Percentiles rank a stretch among this genome's conserved stretches.
Conservation (phyloP, 768 basidiomycete genomes). For the Dacryopinax primogenitus region DNA sequence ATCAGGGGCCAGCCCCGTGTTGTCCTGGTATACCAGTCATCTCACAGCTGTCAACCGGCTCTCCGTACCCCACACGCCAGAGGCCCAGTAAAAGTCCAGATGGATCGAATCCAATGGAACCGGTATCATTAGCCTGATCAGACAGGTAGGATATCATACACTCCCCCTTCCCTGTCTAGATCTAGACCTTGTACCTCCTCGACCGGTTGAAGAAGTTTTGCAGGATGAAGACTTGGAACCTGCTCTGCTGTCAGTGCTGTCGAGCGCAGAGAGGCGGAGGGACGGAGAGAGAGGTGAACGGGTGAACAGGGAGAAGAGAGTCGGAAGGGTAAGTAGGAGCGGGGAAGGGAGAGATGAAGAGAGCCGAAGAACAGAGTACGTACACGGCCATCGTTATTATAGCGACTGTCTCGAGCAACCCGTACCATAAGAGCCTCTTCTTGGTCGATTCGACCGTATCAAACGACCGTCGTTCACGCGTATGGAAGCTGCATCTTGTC, state of each 20-base stretch:
- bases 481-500: conserved; percentile 62
- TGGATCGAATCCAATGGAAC: too few relatives aligned
- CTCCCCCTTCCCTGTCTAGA: not conserved
- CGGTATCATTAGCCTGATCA: not conserved
- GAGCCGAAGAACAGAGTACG: too few relatives aligned
- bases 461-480: conserved; percentile 86
- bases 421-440: conserved; percentile 92
- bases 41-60: too few relatives aligned
- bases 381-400: conserved; percentile 48
- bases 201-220: conserved; percentile 7
- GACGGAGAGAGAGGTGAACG: too few relatives aligned
- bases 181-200: not conserved
- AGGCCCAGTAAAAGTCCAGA: too few relatives aligned
- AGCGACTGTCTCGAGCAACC: conserved; percentile 61
- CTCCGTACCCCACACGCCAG: too few relatives aligned
- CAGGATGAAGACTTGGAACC: not conserved
- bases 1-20: too few relatives aligned
- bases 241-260: not conserved
- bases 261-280: not conserved
- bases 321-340: too few relatives aligned
- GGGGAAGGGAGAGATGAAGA: too few relatives aligned
- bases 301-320: too few relatives aligned
- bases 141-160: not conserved
- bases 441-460: conserved; percentile 82
- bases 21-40: too few relatives aligned